phyloP scores from a whole-genome alignment of 176 grass and related monocot species.

The Zea mays region Zm-B73-REFERENCE-NAM-5.0 NC_050099.1:166190501-166191000 shows the following conservation, averaged over 20 bases:
- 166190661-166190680: constrained; percentile 45
- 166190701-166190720: background rate
- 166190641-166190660: constrained; percentile 62
- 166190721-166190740: background rate
- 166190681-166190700: background rate
- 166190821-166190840: constrained; percentile 55
- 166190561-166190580: constrained; percentile 64
- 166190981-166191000: no score
- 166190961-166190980: constrained; percentile 16
- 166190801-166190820: constrained; percentile 42
- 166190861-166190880: constrained; percentile 58
- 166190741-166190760: constrained; percentile 19
- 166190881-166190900: constrained; percentile 54
- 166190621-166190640: constrained; percentile 88
- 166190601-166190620: constrained; percentile 78
- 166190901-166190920: constrained; percentile 26
- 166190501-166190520: constrained; percentile 15
- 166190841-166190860: constrained; percentile 35
- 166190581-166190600: constrained; percentile 92
- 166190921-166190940: constrained; percentile 41
- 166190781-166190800: constrained; percentile 40
- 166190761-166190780: background rate
- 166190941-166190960: constrained; percentile 15
- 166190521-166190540: constrained; percentile 65
- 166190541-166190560: constrained; percentile 62